A percentile compares a stretch with the other conserved stretches of the same genome.
Evolutionary conservation across 805 yeast genomes (phyloP).

Genomic region (Candida corydali): DNA sequence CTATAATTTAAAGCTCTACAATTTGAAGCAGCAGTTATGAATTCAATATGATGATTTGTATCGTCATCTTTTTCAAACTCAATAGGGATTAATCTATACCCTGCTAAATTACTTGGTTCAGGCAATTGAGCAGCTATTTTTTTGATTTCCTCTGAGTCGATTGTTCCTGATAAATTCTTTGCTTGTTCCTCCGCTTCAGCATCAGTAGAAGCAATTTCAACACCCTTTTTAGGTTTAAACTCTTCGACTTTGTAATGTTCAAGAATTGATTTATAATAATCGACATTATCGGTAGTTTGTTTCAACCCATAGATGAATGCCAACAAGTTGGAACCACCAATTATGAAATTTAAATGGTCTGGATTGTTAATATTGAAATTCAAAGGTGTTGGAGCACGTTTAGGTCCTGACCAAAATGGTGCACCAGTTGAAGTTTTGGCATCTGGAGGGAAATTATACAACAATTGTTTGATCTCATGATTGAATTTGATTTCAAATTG

Average conservation of each 20-base stretch:
- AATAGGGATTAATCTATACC: slow-evolving; percentile 80
- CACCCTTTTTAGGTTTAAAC: slow-evolving; percentile 70
- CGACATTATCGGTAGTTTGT: slow-evolving; percentile 59
- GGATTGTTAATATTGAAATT: slow-evolving; percentile 68
- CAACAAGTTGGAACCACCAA: slow-evolving; percentile 86
- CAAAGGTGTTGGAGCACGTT: slow-evolving; percentile 91
- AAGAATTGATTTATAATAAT: slow-evolving; percentile 54
- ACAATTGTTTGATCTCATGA: slow-evolving; percentile 83
- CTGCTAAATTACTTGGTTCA: slow-evolving; percentile 81
- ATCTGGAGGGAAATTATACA: slow-evolving; percentile 93
- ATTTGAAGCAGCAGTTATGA: slow-evolving; percentile 93
- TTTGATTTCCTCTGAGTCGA: slow-evolving; percentile 63
- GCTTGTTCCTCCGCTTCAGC: slow-evolving; percentile 87
- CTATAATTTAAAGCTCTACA: slow-evolving; percentile 90
- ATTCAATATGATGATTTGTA: slow-evolving; percentile 92
- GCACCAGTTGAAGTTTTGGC: slow-evolving; percentile 87
- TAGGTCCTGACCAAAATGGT: slow-evolving; percentile 97
- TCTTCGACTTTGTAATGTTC: slow-evolving; percentile 40
- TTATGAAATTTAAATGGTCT: slow-evolving; percentile 78
- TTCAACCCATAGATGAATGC: slow-evolving; percentile 89
- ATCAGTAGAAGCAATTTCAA: slow-evolving; percentile 80
- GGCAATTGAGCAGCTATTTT: slow-evolving; percentile 77
- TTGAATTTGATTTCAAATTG: slow-evolving; percentile 84
- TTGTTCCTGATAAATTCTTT: slow-evolving; percentile 27
- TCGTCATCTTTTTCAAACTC: slow-evolving; percentile 99